phyloP scores from a whole-genome alignment of 139 green algal genomes.

The Mychonastes homosphaera region DNA sequence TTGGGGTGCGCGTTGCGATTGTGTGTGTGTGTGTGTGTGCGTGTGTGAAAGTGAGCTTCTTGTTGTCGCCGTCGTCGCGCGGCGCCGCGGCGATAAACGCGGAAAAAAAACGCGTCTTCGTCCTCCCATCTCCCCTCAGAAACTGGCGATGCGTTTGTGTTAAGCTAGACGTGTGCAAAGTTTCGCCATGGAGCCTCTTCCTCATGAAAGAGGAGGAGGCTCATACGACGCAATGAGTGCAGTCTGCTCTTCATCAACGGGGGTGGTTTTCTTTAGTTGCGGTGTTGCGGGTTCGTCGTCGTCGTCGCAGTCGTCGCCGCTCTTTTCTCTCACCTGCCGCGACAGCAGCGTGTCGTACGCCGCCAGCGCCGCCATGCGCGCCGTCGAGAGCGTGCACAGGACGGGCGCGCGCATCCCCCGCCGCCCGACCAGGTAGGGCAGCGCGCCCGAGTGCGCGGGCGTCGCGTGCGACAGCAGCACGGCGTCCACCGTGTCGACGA shows the following conservation, averaged over 20 bases:
- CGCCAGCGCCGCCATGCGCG: constrained; percentile 78
- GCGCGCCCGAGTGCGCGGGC: constrained; percentile 63
- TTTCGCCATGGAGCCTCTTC: neutral
- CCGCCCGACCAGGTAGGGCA: constrained; percentile 64
- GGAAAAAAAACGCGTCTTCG: no score
- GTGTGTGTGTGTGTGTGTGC: no score
- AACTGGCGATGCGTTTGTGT: constrained; percentile 12
- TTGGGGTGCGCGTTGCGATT: neutral
- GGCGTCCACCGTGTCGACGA: constrained; percentile 39
- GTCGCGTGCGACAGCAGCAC: constrained; percentile 82
- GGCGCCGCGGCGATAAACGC: no score
- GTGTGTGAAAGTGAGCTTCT: no score
- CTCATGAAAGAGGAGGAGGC: no score
- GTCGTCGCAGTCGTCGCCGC: neutral
- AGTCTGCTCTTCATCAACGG: no score
- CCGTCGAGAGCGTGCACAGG: constrained; percentile 65
- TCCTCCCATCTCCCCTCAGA: constrained; percentile 3
- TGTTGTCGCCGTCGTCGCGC: no score
- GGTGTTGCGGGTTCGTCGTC: no score
- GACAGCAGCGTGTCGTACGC: constrained; percentile 63
- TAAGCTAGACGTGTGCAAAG: constrained; percentile 1
- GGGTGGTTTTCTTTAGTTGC: no score
- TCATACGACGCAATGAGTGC: no score
- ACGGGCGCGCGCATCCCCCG: constrained; percentile 49
- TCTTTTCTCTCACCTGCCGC: constrained; percentile 25